Evolutionary conservation across 805 yeast species (phyloP).

Genomic region (Kuraishia capsulata): DNA sequence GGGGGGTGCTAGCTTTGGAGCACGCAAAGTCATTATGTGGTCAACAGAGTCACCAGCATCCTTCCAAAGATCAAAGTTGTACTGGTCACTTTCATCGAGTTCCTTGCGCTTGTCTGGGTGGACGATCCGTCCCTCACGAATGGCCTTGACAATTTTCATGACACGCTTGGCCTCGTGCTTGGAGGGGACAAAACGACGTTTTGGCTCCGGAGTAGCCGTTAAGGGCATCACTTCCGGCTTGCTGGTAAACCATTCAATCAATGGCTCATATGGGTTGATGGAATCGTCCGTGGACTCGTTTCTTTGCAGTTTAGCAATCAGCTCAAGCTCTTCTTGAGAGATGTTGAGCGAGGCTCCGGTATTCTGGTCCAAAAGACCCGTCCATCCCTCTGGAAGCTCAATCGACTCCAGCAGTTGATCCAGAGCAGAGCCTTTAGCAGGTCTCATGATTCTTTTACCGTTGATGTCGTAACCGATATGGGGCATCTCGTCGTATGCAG

Average conservation of each 20-base stretch:
- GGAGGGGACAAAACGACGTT: constrained; percentile 93
- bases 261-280: constrained; percentile 85
- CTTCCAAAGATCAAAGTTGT: constrained; percentile 78
- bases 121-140: constrained; percentile 89
- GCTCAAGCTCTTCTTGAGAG: constrained; percentile 79
- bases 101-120: constrained; percentile 55
- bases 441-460: constrained; percentile 98
- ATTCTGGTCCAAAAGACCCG: constrained; percentile 84
- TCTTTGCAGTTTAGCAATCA: constrained; percentile 76
- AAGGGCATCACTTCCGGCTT: constrained; percentile 84
- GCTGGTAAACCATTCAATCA: constrained; percentile 91
- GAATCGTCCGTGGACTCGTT: constrained; percentile 77
- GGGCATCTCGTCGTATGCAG: constrained; percentile 95
- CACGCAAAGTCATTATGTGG: constrained; percentile 86
- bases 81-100: constrained; percentile 38
- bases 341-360: constrained; percentile 83
- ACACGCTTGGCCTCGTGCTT: constrained; percentile 93
- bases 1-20: constrained; percentile 94
- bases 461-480: constrained; percentile 95
- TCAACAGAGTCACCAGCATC: constrained; percentile 43
- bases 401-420: constrained; percentile 84
- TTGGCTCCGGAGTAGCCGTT: constrained; percentile 93
- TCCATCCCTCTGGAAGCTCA: constrained; percentile 98
- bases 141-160: constrained; percentile 94
- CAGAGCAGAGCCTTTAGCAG: constrained; percentile 92